Percentiles rank a stretch among this genome's conserved stretches.
phyloP scores from a whole-genome alignment of 2,329 filamentous ascomycete species.

The Didymosphaeria variabile region DNA sequence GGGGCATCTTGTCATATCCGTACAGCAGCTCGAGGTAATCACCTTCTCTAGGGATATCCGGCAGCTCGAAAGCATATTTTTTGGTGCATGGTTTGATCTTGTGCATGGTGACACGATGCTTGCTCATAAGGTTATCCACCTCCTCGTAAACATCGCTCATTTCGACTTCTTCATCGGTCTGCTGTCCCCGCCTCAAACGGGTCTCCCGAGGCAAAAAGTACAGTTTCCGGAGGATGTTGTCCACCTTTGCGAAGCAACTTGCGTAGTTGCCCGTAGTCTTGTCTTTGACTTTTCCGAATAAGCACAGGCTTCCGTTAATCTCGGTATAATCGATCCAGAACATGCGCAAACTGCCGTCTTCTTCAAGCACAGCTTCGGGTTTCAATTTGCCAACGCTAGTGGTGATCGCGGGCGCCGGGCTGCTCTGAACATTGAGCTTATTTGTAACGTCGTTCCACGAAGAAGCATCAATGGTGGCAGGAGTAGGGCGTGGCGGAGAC shows the following conservation, averaged over 20 bases:
- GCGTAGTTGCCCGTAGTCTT: conserved; percentile 80
- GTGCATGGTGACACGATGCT: conserved; percentile 83
- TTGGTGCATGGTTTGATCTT: conserved; percentile 91
- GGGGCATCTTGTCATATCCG: conserved; percentile 81
- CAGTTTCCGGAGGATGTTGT: conserved; percentile 91
- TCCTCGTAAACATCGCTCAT: conserved; percentile 93
- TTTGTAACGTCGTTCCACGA: conserved; percentile 89
- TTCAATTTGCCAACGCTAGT: conserved; percentile 80
- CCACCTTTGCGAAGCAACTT: conserved; percentile 94
- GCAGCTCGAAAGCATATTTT: conserved; percentile 95
- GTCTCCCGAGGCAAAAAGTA: conserved; percentile 87
- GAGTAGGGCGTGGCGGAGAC: conserved; percentile 72
- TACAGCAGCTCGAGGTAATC: conserved; percentile 97
- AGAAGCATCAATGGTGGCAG: conserved; percentile 74
- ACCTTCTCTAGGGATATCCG: conserved; percentile 84
- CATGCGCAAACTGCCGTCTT: conserved; percentile 89
- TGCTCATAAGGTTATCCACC: conserved; percentile 87
- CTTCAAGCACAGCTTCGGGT: conserved; percentile 86
- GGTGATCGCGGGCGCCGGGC: conserved; percentile 69
- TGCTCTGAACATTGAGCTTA: conserved; percentile 85
- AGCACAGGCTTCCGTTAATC: conserved; percentile 86
- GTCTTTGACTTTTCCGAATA: conserved; percentile 96
- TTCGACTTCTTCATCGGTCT: conserved; percentile 79
- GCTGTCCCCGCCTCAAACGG: conserved; percentile 66
- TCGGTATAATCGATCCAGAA: conserved; percentile 99